A percentile compares a stretch with the other conserved stretches of the same genome.
These are phyloP conservation scores for Caloboletus firmus DNA, from an alignment of 1,284 basidiomycete species.

Conservation along the genomic window DNA sequence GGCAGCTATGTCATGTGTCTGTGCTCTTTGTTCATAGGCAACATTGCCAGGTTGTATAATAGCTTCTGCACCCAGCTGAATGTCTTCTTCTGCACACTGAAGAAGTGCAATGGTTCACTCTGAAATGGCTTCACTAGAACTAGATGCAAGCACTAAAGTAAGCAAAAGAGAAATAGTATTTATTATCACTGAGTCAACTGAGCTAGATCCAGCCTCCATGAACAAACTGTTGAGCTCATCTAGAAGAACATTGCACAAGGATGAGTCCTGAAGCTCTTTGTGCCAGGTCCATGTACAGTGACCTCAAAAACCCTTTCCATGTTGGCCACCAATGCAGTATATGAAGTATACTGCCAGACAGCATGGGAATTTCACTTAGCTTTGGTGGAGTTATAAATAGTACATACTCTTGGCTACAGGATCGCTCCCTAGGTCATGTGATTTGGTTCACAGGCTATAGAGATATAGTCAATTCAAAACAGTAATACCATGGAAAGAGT, in stretches of 20 bases:
- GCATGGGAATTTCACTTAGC: no score
- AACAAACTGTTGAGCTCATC: conserved; percentile 33
- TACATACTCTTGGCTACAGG: no score
- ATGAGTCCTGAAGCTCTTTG: conserved; percentile 23
- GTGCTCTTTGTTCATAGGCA: conserved; percentile 21
- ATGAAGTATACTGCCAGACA: no score
- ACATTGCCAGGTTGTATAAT: conserved; percentile 19
- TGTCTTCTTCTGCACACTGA: conserved; percentile 31
- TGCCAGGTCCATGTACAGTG: conserved; percentile 38
- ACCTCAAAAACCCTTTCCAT: no score
- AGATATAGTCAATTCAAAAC: no score
- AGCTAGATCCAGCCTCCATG: conserved; percentile 34
- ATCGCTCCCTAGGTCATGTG: no score
- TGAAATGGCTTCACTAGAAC: conserved; percentile 4
- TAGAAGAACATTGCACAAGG: conserved; percentile 38
- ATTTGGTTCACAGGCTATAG: no score
- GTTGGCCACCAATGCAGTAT: no score
- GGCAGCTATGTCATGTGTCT: conserved; percentile 34
- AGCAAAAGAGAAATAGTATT: conserved; percentile 35
- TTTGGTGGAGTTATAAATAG: no score
- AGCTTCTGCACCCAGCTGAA: conserved; percentile 40
- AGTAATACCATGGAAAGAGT: no score
- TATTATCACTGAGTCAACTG: conserved; percentile 38
- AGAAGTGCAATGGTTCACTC: conserved; percentile 27
- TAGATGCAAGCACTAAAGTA: conserved; percentile 35